phyloP scores from a whole-genome alignment of 441 rosid species.

The Pelargonium exstipulatum region DNA sequence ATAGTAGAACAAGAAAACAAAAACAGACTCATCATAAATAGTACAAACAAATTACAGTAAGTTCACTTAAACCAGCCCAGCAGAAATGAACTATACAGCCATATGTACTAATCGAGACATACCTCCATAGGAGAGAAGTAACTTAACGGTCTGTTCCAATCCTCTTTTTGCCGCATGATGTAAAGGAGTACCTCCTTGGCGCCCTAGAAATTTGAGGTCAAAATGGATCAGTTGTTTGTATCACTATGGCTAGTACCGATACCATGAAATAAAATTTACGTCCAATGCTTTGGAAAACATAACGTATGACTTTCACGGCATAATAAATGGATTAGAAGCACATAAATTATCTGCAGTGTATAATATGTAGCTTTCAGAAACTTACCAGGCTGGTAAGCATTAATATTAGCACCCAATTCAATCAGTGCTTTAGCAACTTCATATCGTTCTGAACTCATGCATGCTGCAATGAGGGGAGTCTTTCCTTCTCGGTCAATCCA shows the following conservation, averaged over 20 bases:
- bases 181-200: constrained; percentile 55
- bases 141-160: constrained; percentile 38
- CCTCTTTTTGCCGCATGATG: constrained; percentile 68
- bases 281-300: background rate
- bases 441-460: constrained; percentile 42
- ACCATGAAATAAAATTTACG: background rate
- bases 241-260: background rate
- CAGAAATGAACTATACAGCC: constrained; percentile 11
- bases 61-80: background rate
- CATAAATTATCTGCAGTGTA: background rate
- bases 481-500: constrained; percentile 52
- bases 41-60: background rate
- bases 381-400: constrained; percentile 64
- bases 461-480: constrained; percentile 48
- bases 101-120: background rate
- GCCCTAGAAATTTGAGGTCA: constrained; percentile 30
- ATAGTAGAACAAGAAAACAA: constrained; percentile 15
- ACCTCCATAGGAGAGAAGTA: constrained; percentile 56
- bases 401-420: constrained; percentile 53
- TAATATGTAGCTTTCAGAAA: constrained; percentile 5
- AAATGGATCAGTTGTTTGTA: background rate
- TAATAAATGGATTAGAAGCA: background rate
- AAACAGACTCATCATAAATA: background rate
- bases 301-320: no score
- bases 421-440: constrained; percentile 41